Percentiles rank a stretch among this genome's conserved stretches.
phyloP scores from a whole-genome alignment of 495 filamentous ascomycete genomes.

The Parathielavia hyrcaniae region DNA sequence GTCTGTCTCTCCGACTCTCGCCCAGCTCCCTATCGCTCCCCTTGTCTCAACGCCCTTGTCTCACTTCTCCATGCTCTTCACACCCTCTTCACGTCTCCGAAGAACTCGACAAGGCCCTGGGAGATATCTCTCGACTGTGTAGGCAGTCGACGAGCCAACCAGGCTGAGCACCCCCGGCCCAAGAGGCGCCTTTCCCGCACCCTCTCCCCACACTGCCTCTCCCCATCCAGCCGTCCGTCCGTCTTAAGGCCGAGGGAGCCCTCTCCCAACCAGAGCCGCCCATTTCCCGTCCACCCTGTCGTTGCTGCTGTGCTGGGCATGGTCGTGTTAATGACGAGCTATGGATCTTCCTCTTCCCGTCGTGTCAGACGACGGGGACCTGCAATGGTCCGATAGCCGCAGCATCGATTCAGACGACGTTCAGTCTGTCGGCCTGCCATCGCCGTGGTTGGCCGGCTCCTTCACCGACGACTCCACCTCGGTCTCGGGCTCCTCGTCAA shows the following conservation, averaged over 20 bases:
- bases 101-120: constrained; percentile 15
- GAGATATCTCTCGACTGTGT: constrained; percentile 17
- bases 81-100: neutral
- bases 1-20: neutral
- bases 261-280: constrained; percentile 11
- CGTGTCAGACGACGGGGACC: constrained; percentile 38
- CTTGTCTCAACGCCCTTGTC: neutral
- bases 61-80: constrained; percentile 1
- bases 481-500: constrained; percentile 21
- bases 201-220: constrained; percentile 8
- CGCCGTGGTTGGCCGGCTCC: constrained; percentile 38
- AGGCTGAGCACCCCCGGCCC: constrained; percentile 16
- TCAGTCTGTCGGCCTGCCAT: constrained; percentile 33
- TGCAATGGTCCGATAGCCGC: constrained; percentile 40
- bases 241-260: constrained; percentile 18
- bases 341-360: constrained; percentile 42
- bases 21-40: neutral
- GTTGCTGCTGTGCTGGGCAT: constrained; percentile 28
- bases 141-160: constrained; percentile 24
- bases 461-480: constrained; percentile 25
- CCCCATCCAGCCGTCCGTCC: constrained; percentile 13
- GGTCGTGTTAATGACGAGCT: constrained; percentile 39
- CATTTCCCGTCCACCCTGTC: neutral
- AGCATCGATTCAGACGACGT: constrained; percentile 42
- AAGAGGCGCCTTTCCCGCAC: constrained; percentile 9